Conservation (phyloP, 2,329 filamentous ascomycete genomes). For the Hypoxylon sp. region DNA sequence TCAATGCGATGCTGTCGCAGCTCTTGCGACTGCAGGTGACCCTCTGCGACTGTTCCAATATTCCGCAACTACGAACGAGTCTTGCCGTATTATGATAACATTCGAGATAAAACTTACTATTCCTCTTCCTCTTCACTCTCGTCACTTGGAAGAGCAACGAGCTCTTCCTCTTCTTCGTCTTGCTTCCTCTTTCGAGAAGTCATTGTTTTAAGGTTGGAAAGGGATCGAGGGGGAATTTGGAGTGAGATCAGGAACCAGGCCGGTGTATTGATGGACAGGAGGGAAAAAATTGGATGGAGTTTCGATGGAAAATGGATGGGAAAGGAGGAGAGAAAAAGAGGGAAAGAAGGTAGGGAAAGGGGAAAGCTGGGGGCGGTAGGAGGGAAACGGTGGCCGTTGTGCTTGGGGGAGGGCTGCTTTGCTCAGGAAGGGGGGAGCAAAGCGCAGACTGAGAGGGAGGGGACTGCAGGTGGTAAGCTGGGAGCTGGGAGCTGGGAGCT, state of each 20-base stretch:
- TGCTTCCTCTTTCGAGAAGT: constrained; percentile 54
- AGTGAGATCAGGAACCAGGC: constrained; percentile 15
- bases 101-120: constrained; percentile 49
- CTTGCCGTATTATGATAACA: constrained; percentile 13
- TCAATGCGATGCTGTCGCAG: constrained; percentile 40
- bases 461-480: constrained; percentile 36
- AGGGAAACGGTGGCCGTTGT: constrained; percentile 48
- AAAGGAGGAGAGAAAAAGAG: constrained; percentile 31
- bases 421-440: constrained; percentile 43
- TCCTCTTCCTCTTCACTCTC: constrained; percentile 55
- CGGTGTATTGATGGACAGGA: constrained; percentile 25
- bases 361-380: constrained; percentile 46
- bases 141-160: constrained; percentile 54
- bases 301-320: constrained; percentile 40
- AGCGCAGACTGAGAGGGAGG: constrained; percentile 40
- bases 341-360: constrained; percentile 44
- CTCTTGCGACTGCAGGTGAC: constrained; percentile 33
- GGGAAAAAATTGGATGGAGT: constrained; percentile 30
- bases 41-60: constrained; percentile 10
- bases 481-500: constrained; percentile 42
- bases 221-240: constrained; percentile 13
- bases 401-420: constrained; percentile 49
- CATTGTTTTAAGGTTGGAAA: constrained; percentile 45
- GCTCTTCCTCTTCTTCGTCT: constrained; percentile 53
- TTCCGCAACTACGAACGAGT: constrained; percentile 11